Percentiles rank a stretch among this genome's conserved stretches.
phyloP scores from a whole-genome alignment of 768 basidiomycete species.

The Inosperma sp. region DNA sequence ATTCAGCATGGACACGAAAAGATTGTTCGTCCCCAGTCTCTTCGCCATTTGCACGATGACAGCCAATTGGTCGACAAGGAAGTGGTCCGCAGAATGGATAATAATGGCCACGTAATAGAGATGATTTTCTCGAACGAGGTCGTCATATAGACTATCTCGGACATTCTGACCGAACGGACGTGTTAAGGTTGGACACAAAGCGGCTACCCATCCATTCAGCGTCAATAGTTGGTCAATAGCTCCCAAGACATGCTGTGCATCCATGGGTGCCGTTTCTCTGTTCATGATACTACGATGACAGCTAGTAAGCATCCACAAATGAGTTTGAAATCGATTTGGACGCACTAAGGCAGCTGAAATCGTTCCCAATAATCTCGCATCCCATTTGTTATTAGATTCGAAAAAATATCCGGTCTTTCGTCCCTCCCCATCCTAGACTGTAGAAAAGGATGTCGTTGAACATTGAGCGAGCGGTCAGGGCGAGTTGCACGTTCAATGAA shows the following conservation, averaged over 20 bases:
- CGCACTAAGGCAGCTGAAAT: slow-evolving; percentile 89
- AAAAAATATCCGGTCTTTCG: slow-evolving; percentile 74
- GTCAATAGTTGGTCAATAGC: slow-evolving; percentile 93
- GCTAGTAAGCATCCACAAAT: neutral
- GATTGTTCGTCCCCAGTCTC: slow-evolving; percentile 79
- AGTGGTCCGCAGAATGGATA: slow-evolving; percentile 98
- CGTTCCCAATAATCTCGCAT: slow-evolving; percentile 86
- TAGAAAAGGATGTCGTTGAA: slow-evolving; percentile 81
- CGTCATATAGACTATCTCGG: slow-evolving; percentile 81
- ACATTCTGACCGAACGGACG: slow-evolving; percentile 95
- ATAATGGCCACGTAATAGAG: slow-evolving; percentile 94
- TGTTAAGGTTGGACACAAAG: slow-evolving; percentile 85
- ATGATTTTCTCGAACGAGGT: slow-evolving; percentile 75
- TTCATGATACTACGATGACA: slow-evolving; percentile 56
- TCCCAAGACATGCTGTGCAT: slow-evolving; percentile 82
- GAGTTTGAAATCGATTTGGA: slow-evolving; percentile 13
- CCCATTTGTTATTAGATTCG: slow-evolving; percentile 69
- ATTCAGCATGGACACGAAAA: slow-evolving; percentile 98
- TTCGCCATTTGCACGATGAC: slow-evolving; percentile 95
- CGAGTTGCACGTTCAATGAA: slow-evolving; percentile 53
- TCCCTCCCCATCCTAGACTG: slow-evolving; percentile 89
- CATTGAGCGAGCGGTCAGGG: slow-evolving; percentile 77
- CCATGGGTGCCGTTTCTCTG: slow-evolving; percentile 81
- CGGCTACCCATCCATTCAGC: slow-evolving; percentile 97
- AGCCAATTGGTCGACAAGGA: slow-evolving; percentile 96